Evolutionary conservation across 345 rosid species (phyloP), one percentile per base, ranked within the genome.

Genomic region (Syzygium oleosum): DNA sequence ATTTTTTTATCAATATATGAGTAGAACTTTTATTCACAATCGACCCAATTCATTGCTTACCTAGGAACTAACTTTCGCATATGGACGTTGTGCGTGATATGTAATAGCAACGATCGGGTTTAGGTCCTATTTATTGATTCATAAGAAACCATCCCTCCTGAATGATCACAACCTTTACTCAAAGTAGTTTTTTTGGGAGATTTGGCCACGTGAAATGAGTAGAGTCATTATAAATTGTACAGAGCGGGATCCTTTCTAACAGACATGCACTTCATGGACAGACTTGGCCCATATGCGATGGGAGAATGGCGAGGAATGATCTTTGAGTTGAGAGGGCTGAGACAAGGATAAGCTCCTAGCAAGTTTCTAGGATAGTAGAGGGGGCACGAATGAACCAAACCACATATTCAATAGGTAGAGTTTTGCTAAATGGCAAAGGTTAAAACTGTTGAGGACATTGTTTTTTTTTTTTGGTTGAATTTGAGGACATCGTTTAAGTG

Each of bases 371-470:
- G 5, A 61, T 61, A 9, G 3, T 61, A 7, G 7, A 61, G 19
- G 1, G 73, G 19, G 31, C 2, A 6, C 12, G 0, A 61, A 61
- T 14, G 73, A 61, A n/a, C 73, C 15, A 61, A n/a, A n/a, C 2
- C 73, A 61, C 19, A 61, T 14, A n/a, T 12, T n/a, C 2, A n/a
- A 8, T n/a, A n/a, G 4, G 19, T 34, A 31, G 19, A 61, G 2
- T 61, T n/a, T 61, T n/a, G 3, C 15, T n/a, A 16, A 61, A 61
- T 9, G 14, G 7, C 19, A 14, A 2, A 61, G 0, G 38, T 14
- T 14, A 13, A 61, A 4, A 61, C 4, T n/a, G 0, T n/a, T 1
- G 5, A n/a, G 5, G 1, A 1, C 73, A 61, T 61, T 0, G 6
- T 61, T 6, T 3, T 43, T 43, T 43, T 43, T 43, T 43, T 43